phyloP scores from a whole-genome alignment of 768 basidiomycete genomes.

The Russula sp. region DNA sequence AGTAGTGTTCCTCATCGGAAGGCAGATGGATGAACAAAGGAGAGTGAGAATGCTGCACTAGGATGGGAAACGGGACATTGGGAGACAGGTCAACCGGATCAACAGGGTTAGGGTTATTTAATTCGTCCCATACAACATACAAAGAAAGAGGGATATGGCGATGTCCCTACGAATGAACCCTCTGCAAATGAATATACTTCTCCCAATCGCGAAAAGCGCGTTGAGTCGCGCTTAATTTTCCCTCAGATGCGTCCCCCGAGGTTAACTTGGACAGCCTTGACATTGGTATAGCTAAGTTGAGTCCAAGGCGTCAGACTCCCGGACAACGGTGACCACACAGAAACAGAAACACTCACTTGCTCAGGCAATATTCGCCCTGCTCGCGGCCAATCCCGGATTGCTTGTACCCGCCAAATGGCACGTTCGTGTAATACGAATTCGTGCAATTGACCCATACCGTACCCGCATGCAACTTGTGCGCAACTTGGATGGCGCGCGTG shows the following conservation, averaged over 20 bases:
- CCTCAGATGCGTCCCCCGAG: constrained; percentile 16
- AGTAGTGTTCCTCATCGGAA: background rate
- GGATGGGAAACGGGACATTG: no score
- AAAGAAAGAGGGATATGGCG: no score
- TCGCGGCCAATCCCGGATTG: constrained; percentile 67
- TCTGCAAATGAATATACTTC: no score
- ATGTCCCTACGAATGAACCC: background rate
- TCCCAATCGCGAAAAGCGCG: background rate
- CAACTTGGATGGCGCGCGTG: constrained; percentile 66
- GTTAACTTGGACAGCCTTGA: constrained; percentile 28
- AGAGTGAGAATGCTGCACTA: no score
- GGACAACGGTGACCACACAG: background rate
- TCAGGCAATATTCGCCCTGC: constrained; percentile 52
- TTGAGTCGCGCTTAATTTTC: background rate
- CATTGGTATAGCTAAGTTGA: constrained; percentile 24
- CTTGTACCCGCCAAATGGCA: constrained; percentile 70
- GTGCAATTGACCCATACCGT: constrained; percentile 65
- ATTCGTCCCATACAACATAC: no score
- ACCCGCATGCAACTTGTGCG: constrained; percentile 75
- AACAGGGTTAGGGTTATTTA: no score
- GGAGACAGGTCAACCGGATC: no score
- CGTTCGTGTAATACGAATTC: constrained; percentile 41
- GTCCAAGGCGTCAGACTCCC: background rate
- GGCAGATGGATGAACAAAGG: no score
- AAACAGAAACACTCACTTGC: constrained; percentile 31